Evolutionary conservation across 441 rosid genomes (phyloP).

Genomic region (Populus hybrid): DNA sequence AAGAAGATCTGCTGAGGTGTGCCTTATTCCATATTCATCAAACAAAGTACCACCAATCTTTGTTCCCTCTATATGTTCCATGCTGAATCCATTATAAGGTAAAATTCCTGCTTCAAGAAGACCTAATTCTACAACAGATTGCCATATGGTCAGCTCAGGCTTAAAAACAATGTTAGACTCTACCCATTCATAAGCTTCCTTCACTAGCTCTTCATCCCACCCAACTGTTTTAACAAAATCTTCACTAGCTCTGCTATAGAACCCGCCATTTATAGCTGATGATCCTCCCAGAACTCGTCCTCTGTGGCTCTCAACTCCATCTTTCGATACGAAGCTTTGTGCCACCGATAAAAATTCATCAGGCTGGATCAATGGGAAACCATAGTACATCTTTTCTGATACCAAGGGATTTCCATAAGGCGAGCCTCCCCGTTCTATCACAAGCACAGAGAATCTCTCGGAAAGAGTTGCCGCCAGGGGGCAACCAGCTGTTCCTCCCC

Average conservation of each 20-base stretch:
- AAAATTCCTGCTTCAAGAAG: conserved; percentile 72
- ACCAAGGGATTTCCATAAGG: conserved; percentile 60
- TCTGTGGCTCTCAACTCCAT: conserved; percentile 51
- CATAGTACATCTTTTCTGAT: conserved; percentile 37
- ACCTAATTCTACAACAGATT: conserved; percentile 49
- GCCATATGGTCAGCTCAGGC: conserved; percentile 69
- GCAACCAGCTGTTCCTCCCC: conserved; percentile 74
- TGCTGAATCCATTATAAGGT: conserved; percentile 61
- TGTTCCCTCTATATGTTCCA: conserved; percentile 74
- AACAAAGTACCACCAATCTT: conserved; percentile 66
- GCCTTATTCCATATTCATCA: conserved; percentile 58
- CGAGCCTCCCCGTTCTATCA: conserved; percentile 67
- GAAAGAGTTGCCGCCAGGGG: conserved; percentile 71
- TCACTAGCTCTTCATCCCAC: conserved; percentile 61
- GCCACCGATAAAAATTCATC: conserved; percentile 57
- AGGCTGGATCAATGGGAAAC: conserved; percentile 50
- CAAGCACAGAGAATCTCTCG: conserved; percentile 50
- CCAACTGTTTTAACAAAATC: conserved; percentile 46
- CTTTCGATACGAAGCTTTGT: conserved; percentile 53
- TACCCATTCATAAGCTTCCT: conserved; percentile 66
- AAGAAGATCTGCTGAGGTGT: conserved; percentile 75
- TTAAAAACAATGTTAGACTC: conserved; percentile 60
- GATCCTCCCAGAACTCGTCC: conserved; percentile 83
- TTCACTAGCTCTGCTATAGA: conserved; percentile 65
- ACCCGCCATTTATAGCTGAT: conserved; percentile 67